These are phyloP conservation scores for Phytophthora lateralis DNA, from an alignment of 352 stramenopile species.

Conservation along the genomic window DNA sequence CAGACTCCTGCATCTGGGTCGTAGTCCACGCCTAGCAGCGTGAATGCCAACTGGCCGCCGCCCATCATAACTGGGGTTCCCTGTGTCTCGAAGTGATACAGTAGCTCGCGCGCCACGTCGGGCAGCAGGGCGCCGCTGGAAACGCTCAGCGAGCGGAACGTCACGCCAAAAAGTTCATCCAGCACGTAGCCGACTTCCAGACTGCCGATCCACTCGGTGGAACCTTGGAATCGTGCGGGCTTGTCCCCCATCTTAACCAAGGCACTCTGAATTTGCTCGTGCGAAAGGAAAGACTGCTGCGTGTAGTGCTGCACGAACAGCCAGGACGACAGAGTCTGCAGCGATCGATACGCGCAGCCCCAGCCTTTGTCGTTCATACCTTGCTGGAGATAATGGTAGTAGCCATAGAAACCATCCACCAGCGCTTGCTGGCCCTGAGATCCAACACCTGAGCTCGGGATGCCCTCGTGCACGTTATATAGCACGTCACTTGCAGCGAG, in stretches of 20 bases:
- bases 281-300: slow-evolving; percentile 43
- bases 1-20: slow-evolving; percentile 62
- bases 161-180: slow-evolving; percentile 76
- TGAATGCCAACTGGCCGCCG: slow-evolving; percentile 82
- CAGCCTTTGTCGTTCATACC: slow-evolving; percentile 86
- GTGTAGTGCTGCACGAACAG: slow-evolving; percentile 75
- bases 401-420: slow-evolving; percentile 80
- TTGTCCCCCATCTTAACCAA: slow-evolving; percentile 88
- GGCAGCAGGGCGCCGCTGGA: slow-evolving; percentile 59
- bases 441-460: slow-evolving; percentile 44
- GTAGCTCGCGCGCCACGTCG: slow-evolving; percentile 67
- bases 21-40: slow-evolving; percentile 78
- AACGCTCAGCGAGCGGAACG: slow-evolving; percentile 71
- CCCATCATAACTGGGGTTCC: slow-evolving; percentile 90
- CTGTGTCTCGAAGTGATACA: slow-evolving; percentile 78
- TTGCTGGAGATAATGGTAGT: slow-evolving; percentile 90
- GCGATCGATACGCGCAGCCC: slow-evolving; percentile 87
- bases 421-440: slow-evolving; percentile 42
- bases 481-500: slow-evolving; percentile 54
- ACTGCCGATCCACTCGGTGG: slow-evolving; percentile 83
- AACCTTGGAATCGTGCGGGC: slow-evolving; percentile 63
- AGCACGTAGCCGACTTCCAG: slow-evolving; percentile 87
- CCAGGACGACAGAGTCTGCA: slow-evolving; percentile 88
- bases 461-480: slow-evolving; percentile 74
- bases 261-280: slow-evolving; percentile 76